Evolutionary conservation across 176 grass and related monocot species (phyloP), one percentile per base, ranked within the genome.

Genomic region (Oropetium thomaeum): DNA sequence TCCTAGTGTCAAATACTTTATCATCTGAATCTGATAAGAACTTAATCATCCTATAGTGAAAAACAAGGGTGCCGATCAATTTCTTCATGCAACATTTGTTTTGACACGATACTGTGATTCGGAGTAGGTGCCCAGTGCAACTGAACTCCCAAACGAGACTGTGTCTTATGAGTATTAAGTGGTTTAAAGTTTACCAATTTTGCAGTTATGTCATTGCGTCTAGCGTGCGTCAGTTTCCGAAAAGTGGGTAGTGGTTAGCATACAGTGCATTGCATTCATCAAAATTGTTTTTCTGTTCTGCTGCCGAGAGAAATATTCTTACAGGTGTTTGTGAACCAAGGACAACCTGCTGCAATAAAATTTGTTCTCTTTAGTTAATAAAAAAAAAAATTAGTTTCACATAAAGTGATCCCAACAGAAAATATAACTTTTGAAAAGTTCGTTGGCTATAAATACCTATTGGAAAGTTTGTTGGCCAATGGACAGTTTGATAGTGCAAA

Each of bases 161-260:
- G 45, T 34, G 5, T 22, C 49, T 52, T 26, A 37, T 54, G 37
- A 53, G n/a, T 73, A 39, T 13, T 54, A 25, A 33, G 33, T 58
- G n/a, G 51, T 58, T 58, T 28, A 58, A 58, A 73, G 52, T 73
- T 57, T 57, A 57, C 23, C 5, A 30, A 6, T 58, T 57, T 73
- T 20, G 20, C 15, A 17, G 44, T 47, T 47, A n/a, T 47, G 5
- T 44, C 42, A 44, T 15, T 44, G 11, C 42, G 42, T 44, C 42
- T 44, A 44, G 42, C 11, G 42, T 44, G 42, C 42, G 42, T 3
- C 61, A 17, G 13, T 63, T 63, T 35, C 22, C 3, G 61, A 65
- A 38, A 65, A 65, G 40, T 45, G 3, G 40, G 40, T 17, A 44
- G 65, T 68, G 40, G 65, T 68, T 68, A 68, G 14, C 40, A 68